Percentiles rank a stretch among this genome's conserved stretches.
phyloP scores from a whole-genome alignment of 75 land plant species.

The Larix kaempferi region DNA sequence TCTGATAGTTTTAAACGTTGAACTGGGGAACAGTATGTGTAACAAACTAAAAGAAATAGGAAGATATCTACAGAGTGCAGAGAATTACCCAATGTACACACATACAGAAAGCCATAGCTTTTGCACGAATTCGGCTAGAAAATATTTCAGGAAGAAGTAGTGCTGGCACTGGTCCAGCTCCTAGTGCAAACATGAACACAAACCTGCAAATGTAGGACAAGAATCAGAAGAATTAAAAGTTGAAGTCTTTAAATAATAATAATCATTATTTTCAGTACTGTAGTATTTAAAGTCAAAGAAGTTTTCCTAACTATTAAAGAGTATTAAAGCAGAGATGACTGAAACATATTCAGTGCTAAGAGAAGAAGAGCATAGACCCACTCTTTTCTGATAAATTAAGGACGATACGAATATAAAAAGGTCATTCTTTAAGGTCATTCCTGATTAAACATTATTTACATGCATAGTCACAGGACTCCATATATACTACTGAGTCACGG shows the following conservation, averaged over 20 bases:
- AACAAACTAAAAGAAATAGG: neutral
- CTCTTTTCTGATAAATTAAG: too few relatives aligned
- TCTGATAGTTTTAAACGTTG: neutral
- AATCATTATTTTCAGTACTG: too few relatives aligned
- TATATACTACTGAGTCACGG: too few relatives aligned
- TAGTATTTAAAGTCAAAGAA: too few relatives aligned
- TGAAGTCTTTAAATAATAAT: neutral
- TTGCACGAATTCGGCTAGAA: conserved; percentile 65
- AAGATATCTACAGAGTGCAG: neutral
- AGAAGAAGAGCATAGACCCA: too few relatives aligned
- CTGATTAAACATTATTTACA: too few relatives aligned
- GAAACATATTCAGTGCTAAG: too few relatives aligned
- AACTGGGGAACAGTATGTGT: neutral
- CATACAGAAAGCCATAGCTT: conserved; percentile 95
- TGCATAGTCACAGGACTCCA: too few relatives aligned
- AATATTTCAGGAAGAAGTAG: conserved; percentile 89
- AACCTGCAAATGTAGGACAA: conserved; percentile 45
- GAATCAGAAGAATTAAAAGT: conserved; percentile 1
- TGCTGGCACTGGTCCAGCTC: conserved; percentile 95
- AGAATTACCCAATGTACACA: conserved; percentile 86
- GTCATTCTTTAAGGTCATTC: too few relatives aligned
- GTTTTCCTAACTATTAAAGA: too few relatives aligned
- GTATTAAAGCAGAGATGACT: too few relatives aligned
- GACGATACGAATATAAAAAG: too few relatives aligned
- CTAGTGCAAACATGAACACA: conserved; percentile 85